Conservation (phyloP, 1,284 basidiomycete genomes). For the Cryptococcus sp. region DNA sequence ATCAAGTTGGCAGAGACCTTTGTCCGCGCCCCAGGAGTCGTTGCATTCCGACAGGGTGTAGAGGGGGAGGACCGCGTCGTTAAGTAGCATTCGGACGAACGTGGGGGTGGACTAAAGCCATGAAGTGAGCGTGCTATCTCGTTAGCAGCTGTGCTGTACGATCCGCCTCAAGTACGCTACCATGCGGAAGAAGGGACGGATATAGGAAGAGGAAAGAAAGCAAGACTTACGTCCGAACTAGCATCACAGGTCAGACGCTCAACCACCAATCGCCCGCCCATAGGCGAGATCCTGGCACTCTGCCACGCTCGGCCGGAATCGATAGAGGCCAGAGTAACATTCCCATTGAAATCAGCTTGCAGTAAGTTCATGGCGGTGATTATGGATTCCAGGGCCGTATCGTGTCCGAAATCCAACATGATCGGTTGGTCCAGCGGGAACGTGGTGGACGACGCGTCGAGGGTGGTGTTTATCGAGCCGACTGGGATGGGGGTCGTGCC, state of each 20-base stretch:
- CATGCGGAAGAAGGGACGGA: not conserved
- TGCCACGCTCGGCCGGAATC: conserved; percentile 7
- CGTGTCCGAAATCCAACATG: conserved; percentile 6
- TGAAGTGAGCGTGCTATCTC: not conserved
- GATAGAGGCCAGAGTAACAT: conserved; percentile 5
- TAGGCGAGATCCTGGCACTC: conserved; percentile 23
- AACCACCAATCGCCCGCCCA: conserved; percentile 26
- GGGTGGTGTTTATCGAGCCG: conserved; percentile 15
- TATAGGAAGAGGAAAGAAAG: not conserved
- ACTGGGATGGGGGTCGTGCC: not conserved
- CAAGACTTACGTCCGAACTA: not conserved
- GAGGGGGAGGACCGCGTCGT: conserved; percentile 32
- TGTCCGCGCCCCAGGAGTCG: conserved; percentile 4
- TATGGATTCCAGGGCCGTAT: not conserved
- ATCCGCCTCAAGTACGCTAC: not conserved
- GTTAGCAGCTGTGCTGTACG: not conserved
- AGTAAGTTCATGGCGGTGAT: conserved; percentile 5
- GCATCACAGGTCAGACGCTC: conserved; percentile 14
- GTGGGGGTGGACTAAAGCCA: not conserved
- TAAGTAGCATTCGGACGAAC: conserved; percentile 33
- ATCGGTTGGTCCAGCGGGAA: conserved; percentile 17
- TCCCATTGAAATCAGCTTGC: conserved; percentile 11
- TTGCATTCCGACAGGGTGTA: conserved; percentile 14
- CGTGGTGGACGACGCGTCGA: conserved; percentile 3
- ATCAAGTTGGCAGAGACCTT: conserved; percentile 26